phyloP scores from a whole-genome alignment of 164 flowering plant species.

The Santalum album region DNA sequence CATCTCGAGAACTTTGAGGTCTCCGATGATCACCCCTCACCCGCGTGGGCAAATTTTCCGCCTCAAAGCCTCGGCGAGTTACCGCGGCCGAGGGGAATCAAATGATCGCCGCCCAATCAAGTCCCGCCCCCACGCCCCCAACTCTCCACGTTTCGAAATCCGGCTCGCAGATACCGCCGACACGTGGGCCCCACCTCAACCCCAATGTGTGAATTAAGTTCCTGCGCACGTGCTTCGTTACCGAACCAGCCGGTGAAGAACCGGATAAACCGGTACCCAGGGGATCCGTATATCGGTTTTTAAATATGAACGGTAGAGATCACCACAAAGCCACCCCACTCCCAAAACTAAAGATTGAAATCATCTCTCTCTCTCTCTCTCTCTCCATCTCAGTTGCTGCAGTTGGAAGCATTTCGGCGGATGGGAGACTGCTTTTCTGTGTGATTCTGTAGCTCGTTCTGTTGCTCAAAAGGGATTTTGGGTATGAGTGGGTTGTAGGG shows the following conservation, averaged over 20 bases:
- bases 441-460: neutral
- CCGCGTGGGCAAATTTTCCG: too few relatives aligned
- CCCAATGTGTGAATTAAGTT: neutral
- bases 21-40: too few relatives aligned
- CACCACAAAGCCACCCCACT: neutral
- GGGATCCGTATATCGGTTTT: neutral
- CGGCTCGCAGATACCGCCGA: neutral
- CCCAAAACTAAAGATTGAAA: neutral
- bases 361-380: too few relatives aligned
- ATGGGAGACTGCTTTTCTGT: neutral
- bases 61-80: too few relatives aligned
- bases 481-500: neutral
- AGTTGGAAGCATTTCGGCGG: neutral
- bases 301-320: neutral
- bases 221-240: conserved; percentile 3
- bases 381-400: neutral
- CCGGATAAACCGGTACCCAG: neutral
- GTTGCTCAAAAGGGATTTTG: neutral
- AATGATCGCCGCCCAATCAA: too few relatives aligned
- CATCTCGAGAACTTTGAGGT: too few relatives aligned
- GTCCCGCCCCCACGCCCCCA: too few relatives aligned
- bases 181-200: too few relatives aligned
- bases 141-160: neutral
- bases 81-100: too few relatives aligned
- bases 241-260: neutral